Conservation (phyloP, 2,329 filamentous ascomycete species). For the Pseudogymnoascus sp. region DNA sequence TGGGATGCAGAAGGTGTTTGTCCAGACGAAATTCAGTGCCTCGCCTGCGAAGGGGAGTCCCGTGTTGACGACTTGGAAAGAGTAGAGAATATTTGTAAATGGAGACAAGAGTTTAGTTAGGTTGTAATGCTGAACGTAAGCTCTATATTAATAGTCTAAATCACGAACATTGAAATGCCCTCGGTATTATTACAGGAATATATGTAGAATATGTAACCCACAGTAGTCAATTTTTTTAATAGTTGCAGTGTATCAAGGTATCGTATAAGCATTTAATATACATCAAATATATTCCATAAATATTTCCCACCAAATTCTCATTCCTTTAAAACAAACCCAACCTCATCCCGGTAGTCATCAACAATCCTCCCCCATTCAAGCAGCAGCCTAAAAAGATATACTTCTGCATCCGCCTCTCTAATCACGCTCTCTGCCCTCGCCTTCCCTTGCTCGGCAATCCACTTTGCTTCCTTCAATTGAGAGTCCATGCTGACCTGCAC, state of each 20-base stretch:
- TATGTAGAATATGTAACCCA: neutral
- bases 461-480: constrained; percentile 33
- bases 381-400: constrained; percentile 48
- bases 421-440: constrained; percentile 48
- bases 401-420: constrained; percentile 48
- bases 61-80: constrained; percentile 34
- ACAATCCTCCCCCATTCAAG: constrained; percentile 40
- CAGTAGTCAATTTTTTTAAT: neutral
- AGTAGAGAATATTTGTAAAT: constrained; percentile 7
- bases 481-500: constrained; percentile 8
- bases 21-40: constrained; percentile 49
- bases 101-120: neutral
- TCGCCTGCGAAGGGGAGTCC: constrained; percentile 39
- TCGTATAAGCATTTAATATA: neutral
- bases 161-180: neutral
- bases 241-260: neutral
- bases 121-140: too few species aligned
- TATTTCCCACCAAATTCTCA: neutral
- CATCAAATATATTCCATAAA: neutral
- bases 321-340: constrained; percentile 26
- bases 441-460: constrained; percentile 45
- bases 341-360: constrained; percentile 32
- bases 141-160: neutral
- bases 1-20: constrained; percentile 73
- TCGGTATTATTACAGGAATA: neutral